These are phyloP conservation scores for Talaromyces wortmannii DNA, from an alignment of 495 filamentous ascomycete genomes.

Conservation along the genomic window DNA sequence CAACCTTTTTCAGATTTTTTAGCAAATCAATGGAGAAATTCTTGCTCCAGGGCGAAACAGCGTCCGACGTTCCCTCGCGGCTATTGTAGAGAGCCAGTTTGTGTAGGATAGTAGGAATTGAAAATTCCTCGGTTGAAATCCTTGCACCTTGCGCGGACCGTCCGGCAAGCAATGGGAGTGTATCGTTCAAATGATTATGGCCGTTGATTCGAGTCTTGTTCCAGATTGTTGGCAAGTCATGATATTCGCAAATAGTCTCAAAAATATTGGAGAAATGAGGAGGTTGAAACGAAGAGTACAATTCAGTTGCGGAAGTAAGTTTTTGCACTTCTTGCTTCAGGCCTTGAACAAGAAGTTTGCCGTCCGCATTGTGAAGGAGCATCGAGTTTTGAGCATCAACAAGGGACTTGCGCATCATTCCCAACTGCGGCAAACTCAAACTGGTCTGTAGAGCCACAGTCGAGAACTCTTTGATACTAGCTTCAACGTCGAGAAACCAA, in stretches of 20 bases:
- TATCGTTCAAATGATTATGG: slow-evolving; percentile 16
- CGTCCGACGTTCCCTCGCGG: slow-evolving; percentile 13
- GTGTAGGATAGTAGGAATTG: slow-evolving; percentile 28
- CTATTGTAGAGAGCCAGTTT: slow-evolving; percentile 30
- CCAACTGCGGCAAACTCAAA: slow-evolving; percentile 32
- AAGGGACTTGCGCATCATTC: slow-evolving; percentile 32
- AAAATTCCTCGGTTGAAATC: slow-evolving; percentile 21
- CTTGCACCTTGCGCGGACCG: slow-evolving; percentile 28
- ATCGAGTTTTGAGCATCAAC: slow-evolving; percentile 34
- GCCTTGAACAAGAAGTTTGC: slow-evolving; percentile 29
- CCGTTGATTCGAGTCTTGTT: slow-evolving; percentile 7
- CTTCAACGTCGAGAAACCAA: slow-evolving; percentile 53
- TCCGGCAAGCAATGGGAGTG: slow-evolving; percentile 32
- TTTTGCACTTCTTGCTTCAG: slow-evolving; percentile 51
- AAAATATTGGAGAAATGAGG: slow-evolving; percentile 55
- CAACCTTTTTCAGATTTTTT: slow-evolving; percentile 44
- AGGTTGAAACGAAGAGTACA: slow-evolving; percentile 26
- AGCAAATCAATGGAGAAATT: slow-evolving; percentile 49
- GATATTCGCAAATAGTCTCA: slow-evolving; percentile 59
- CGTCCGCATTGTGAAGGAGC: slow-evolving; percentile 30
- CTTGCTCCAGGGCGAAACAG: slow-evolving; percentile 39
- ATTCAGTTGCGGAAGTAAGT: slow-evolving; percentile 38
- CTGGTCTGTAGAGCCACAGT: slow-evolving; percentile 35
- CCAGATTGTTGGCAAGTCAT: slow-evolving; percentile 29
- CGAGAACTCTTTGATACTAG: slow-evolving; percentile 71